phyloP scores from a whole-genome alignment of 768 basidiomycete genomes.

The Podaxis sp. region DNA sequence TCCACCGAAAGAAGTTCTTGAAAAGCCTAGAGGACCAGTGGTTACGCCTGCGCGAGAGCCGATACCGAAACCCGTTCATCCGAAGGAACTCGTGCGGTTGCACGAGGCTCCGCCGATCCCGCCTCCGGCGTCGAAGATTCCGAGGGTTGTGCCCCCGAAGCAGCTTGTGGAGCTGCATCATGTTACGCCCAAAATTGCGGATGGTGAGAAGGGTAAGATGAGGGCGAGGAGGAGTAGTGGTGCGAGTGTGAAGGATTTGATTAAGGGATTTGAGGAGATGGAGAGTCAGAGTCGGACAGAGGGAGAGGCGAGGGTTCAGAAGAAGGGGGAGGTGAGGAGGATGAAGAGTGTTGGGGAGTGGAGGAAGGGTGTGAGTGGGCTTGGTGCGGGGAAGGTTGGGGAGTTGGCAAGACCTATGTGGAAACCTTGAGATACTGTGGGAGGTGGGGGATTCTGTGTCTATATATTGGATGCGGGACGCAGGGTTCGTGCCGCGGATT shows the following conservation, averaged over 20 bases:
- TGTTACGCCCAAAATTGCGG: constrained; percentile 30
- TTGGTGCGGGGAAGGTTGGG: neutral
- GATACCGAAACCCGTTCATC: constrained; percentile 42
- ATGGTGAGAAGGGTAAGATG: constrained; percentile 8
- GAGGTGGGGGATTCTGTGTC: neutral
- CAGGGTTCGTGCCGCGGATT: constrained; percentile 7
- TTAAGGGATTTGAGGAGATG: constrained; percentile 58
- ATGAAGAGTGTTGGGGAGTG: constrained; percentile 12
- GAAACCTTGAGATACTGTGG: neutral
- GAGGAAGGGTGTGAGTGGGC: constrained; percentile 4
- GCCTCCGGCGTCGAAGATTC: constrained; percentile 39
- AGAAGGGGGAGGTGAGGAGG: constrained; percentile 26
- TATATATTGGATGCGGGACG: neutral
- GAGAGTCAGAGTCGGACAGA: constrained; percentile 21
- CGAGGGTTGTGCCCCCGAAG: constrained; percentile 36
- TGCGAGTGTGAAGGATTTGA: constrained; percentile 71
- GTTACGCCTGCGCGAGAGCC: constrained; percentile 56
- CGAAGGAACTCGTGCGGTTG: constrained; percentile 66
- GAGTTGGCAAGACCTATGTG: neutral
- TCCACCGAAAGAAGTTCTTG: constrained; percentile 52
- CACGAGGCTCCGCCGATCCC: constrained; percentile 49
- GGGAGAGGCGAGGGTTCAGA: constrained; percentile 23
- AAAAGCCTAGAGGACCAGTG: constrained; percentile 53
- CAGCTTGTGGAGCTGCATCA: constrained; percentile 57
- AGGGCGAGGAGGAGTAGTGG: constrained; percentile 60